These are phyloP conservation scores for Periglandula ipomoeae DNA, from an alignment of 2,329 filamentous ascomycete genomes.

Conservation along the genomic window DNA sequence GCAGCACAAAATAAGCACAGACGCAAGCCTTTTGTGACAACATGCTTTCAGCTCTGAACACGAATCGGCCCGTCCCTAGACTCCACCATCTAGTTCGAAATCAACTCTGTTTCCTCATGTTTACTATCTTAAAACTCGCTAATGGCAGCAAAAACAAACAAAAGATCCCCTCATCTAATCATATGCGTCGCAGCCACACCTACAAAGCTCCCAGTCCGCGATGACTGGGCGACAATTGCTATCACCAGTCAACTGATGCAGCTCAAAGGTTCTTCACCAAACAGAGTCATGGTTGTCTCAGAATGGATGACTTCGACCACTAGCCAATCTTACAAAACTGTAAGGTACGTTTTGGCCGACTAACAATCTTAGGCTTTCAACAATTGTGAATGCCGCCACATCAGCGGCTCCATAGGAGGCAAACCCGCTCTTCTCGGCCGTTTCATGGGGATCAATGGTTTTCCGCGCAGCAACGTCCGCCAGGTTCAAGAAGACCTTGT, in stretches of 20 bases:
- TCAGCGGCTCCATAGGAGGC: constrained; percentile 71
- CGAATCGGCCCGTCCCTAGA: background rate
- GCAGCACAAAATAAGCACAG: no score
- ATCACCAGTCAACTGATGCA: no score
- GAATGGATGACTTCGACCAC: constrained; percentile 31
- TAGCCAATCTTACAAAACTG: constrained; percentile 73
- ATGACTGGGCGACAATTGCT: no score
- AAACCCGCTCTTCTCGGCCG: constrained; percentile 69
- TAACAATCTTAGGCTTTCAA: constrained; percentile 67
- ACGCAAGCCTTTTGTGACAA: no score
- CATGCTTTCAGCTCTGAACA: background rate
- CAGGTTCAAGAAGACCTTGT: constrained; percentile 73
- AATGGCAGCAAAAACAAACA: no score
- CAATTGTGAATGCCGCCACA: constrained; percentile 74
- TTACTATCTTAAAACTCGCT: no score
- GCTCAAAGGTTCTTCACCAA: no score
- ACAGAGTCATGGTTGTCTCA: background rate
- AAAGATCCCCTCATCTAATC: no score
- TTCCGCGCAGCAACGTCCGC: constrained; percentile 48
- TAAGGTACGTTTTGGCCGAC: constrained; percentile 83
- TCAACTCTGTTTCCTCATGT: no score
- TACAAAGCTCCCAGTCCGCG: no score
- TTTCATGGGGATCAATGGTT: constrained; percentile 55
- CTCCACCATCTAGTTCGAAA: background rate
- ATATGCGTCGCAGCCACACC: no score